Conservation (phyloP, 2,329 filamentous ascomycete genomes). For the Dactylellina cionopaga region DNA sequence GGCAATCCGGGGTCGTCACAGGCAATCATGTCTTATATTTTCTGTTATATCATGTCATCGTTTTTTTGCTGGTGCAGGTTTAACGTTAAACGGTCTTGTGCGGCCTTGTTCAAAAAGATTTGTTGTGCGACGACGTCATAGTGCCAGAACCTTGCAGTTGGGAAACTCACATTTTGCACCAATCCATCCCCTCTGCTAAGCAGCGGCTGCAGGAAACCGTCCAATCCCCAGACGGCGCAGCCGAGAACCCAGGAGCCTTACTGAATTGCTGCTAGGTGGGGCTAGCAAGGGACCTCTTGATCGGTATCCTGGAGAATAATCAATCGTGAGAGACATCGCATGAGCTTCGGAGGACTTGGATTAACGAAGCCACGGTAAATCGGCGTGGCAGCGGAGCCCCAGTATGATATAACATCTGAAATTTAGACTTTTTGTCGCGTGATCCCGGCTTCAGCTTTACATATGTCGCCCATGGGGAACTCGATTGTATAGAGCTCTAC, state of each 20-base stretch:
- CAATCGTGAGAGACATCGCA: too few species aligned
- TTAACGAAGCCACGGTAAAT: background rate
- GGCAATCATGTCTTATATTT: background rate
- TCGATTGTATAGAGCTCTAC: too few species aligned
- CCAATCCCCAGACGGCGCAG: background rate
- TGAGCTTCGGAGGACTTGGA: too few species aligned
- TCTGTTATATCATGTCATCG: conserved; percentile 11
- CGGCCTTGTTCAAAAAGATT: background rate
- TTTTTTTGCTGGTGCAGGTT: conserved; percentile 2
- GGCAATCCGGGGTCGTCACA: conserved; percentile 17
- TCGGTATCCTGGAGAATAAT: background rate
- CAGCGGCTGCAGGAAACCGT: background rate
- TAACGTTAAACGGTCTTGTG: background rate
- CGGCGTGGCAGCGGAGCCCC: background rate
- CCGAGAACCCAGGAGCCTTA: background rate
- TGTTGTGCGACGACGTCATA: conserved; percentile 16
- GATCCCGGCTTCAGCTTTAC: too few species aligned
- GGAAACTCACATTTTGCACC: too few species aligned
- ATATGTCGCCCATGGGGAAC: too few species aligned
- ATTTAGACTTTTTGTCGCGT: too few species aligned
- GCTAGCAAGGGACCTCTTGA: background rate
- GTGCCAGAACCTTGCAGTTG: too few species aligned
- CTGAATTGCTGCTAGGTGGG: too few species aligned
- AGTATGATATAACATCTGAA: too few species aligned
- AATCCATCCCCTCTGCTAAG: background rate